A percentile compares a stretch with the other conserved stretches of the same genome.
phyloP scores from a whole-genome alignment of 805 yeast species.

The Kazachstania kunashirensis region DNA sequence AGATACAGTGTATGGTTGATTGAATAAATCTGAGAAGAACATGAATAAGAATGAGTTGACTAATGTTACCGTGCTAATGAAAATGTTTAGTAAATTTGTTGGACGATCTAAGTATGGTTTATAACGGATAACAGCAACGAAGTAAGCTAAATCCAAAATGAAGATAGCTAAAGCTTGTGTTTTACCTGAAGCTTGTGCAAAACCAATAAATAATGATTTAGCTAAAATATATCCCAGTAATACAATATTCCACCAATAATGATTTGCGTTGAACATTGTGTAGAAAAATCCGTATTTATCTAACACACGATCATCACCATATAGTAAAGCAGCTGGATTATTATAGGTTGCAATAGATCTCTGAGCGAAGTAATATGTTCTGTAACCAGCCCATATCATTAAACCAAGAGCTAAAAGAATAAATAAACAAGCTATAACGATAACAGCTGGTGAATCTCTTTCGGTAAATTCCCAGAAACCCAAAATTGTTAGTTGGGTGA shows the following conservation, averaged over 20 bases:
- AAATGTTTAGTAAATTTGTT: conserved; percentile 66
- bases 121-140: conserved; percentile 49
- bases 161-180: conserved; percentile 71
- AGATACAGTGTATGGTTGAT: conserved; percentile 70
- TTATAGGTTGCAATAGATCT: conserved; percentile 48
- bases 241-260: conserved; percentile 75
- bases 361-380: conserved; percentile 56
- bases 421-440: conserved; percentile 68
- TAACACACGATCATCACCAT: conserved; percentile 64
- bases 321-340: conserved; percentile 80
- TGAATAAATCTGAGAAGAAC: conserved; percentile 77
- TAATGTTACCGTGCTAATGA: conserved; percentile 60
- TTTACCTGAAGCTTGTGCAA: conserved; percentile 72
- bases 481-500: conserved; percentile 67
- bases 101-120: conserved; percentile 75
- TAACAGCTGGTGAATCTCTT: conserved; percentile 79
- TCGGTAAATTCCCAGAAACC: conserved; percentile 81
- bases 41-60: conserved; percentile 75
- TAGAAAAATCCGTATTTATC: conserved; percentile 81
- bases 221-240: conserved; percentile 49
- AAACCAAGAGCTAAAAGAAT: conserved; percentile 51
- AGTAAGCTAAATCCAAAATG: conserved; percentile 62
- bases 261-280: conserved; percentile 75
- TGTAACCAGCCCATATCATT: conserved; percentile 54
- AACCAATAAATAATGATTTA: conserved; percentile 64